These are phyloP conservation scores for Brasenia schreberi DNA, from an alignment of 164 flowering plant genomes.

Conservation along the genomic window DNA sequence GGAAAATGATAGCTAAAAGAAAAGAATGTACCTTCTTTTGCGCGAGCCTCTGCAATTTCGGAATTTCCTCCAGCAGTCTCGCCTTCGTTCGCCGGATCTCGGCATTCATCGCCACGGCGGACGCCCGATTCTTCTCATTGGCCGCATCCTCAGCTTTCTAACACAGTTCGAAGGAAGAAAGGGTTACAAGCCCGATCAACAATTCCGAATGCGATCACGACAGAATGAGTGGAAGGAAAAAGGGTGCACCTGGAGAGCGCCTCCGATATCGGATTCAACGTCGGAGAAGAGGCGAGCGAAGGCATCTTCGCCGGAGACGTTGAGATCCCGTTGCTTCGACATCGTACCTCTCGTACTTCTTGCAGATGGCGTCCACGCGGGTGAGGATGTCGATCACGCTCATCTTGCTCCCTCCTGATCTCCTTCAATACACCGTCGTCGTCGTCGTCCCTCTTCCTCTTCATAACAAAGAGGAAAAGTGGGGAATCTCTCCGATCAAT, in stretches of 20 bases:
- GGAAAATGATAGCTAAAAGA: neutral
- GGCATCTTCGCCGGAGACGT: constrained; percentile 72
- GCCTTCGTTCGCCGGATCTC: constrained; percentile 95
- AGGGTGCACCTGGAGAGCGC: constrained; percentile 43
- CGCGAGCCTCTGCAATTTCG: constrained; percentile 81
- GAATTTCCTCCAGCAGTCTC: constrained; percentile 73
- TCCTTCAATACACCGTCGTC: too few species aligned
- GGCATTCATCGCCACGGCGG: constrained; percentile 79
- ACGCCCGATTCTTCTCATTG: constrained; percentile 61
- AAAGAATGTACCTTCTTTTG: constrained; percentile 50
- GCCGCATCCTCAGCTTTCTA: constrained; percentile 74
- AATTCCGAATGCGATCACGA: neutral
- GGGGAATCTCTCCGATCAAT: too few species aligned
- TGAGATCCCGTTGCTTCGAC: constrained; percentile 57
- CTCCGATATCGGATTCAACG: constrained; percentile 67
- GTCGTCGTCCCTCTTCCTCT: too few species aligned
- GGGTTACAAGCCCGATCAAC: neutral
- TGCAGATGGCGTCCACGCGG: constrained; percentile 73
- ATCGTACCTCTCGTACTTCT: constrained; percentile 83
- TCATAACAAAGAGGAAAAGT: too few species aligned
- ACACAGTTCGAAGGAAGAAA: neutral
- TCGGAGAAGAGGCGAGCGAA: constrained; percentile 66
- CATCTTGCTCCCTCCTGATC: constrained; percentile 15
- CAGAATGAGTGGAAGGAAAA: constrained; percentile 2
- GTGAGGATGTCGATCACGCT: constrained; percentile 76